Base-by-base conservation (phyloP, 2,329 filamentous ascomycete genomes). In the Triangularia verruculosa region DNA sequence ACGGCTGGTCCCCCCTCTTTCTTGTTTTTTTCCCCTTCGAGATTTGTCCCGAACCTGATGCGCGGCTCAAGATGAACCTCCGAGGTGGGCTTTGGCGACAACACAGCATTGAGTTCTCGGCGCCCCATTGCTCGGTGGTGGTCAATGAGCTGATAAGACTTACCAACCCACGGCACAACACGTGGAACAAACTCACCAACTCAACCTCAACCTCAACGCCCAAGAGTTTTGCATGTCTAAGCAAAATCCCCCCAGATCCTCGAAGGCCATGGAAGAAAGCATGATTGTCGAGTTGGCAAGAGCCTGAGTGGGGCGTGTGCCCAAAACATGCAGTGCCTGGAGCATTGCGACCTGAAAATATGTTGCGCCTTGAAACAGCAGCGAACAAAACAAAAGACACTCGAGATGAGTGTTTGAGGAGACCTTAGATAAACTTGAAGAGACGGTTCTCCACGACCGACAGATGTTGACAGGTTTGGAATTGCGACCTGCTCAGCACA, bases 1-100 rank as follows among this genome's bases (percentile, higher is more conserved):
- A 47, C 30, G 43, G 54, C 52, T 55, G 30, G 15, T 55, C 53
- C 58, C 54, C 24, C 43, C 17, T 61, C 47, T 55, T 17, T 55
- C 24, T 22, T 15, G 25, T 59, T 34, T 27, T 32, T 51, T 34
- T 59, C 22, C 13, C 30, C 13, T 30, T 32, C 17, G 17, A 54
- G 5, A 54, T 28, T 28, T 54, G 51, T 13, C 27, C 39, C 39
- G 39, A 47, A 47, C 39, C 39, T 47, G n/a, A 47, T 47, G 39
- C 39, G 11, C 39, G 39, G 39, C 39, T 20, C 39, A 47, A 47
- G 39, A 47, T 20, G 39, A 47, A 47, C n/a, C 39, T 20, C 39
- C 39, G 39, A 47, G n/a, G 4, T 5, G n/a, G 7, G 39, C n/a
- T 47, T 8, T 20, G 5, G 39, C 39, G 39, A 47, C 39, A 12